phyloP scores from a whole-genome alignment of 1,284 basidiomycete species.

The Cutaneotrichosporon cavernicola region DNA sequence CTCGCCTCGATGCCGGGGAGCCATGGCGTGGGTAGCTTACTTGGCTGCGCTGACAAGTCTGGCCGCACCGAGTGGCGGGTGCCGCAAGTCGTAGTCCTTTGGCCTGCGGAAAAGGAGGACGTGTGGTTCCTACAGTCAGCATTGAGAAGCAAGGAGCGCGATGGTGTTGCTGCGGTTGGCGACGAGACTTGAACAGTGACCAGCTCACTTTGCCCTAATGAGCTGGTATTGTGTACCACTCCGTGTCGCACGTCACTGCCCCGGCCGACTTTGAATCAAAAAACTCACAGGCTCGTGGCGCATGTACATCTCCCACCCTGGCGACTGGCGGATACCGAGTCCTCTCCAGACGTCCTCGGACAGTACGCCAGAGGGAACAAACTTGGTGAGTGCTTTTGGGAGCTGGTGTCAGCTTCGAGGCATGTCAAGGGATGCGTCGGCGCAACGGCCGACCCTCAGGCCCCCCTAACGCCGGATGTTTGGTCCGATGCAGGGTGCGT shows the following conservation, averaged over 20 bases:
- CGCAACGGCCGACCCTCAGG: not conserved
- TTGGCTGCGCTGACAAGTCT: constrained; percentile 3
- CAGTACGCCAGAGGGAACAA: constrained; percentile 49
- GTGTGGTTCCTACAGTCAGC: constrained; percentile 44
- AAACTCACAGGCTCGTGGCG: constrained; percentile 51
- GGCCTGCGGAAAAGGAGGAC: constrained; percentile 51
- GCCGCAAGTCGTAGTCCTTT: constrained; percentile 45
- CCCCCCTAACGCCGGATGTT: constrained; percentile 1
- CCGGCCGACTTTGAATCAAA: not conserved
- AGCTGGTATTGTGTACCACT: not conserved
- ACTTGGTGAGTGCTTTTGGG: constrained; percentile 52
- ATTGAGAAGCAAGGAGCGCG: not conserved
- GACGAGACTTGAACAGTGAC: not conserved
- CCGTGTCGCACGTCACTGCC: too few relatives aligned
- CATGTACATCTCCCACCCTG: constrained; percentile 56
- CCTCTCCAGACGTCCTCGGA: constrained; percentile 53
- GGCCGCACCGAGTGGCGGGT: constrained; percentile 37
- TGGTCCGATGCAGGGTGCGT: not conserved
- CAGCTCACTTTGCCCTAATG: not conserved
- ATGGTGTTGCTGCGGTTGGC: too few relatives aligned
- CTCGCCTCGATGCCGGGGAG: not conserved
- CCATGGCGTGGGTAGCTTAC: not conserved
- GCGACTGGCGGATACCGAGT: constrained; percentile 52
- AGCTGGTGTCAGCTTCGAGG: constrained; percentile 32
- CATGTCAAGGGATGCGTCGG: not conserved